phyloP scores from a whole-genome alignment of 306 rosid species.

The Malus sylvestris region DNA sequence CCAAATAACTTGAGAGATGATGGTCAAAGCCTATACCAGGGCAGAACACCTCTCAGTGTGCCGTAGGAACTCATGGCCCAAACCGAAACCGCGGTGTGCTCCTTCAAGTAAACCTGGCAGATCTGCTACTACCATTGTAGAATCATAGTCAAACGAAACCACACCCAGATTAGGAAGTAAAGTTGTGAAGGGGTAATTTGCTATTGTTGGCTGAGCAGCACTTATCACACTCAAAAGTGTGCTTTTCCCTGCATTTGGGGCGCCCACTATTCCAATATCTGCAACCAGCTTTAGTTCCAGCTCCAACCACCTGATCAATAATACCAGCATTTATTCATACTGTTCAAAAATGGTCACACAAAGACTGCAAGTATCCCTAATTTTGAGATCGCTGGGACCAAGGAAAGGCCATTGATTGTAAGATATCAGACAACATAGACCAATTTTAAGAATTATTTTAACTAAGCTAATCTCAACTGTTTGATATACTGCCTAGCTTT shows the following conservation, averaged over 20 bases:
- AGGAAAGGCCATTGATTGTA: slow-evolving; percentile 4
- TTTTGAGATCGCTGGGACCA: not conserved
- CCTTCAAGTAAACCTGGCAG: slow-evolving; percentile 99
- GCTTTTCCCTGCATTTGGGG: slow-evolving; percentile 97
- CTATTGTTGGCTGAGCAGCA: slow-evolving; percentile 89
- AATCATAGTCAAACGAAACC: slow-evolving; percentile 85
- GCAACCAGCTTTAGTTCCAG: slow-evolving; percentile 95
- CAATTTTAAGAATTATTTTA: not conserved
- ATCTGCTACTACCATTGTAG: slow-evolving; percentile 92
- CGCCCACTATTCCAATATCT: slow-evolving; percentile 94
- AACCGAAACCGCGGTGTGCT: slow-evolving; percentile 93
- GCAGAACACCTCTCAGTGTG: slow-evolving; percentile 96
- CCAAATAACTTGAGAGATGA: slow-evolving; percentile 6
- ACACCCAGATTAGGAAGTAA: slow-evolving; percentile 94
- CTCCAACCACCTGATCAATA: slow-evolving; percentile 84
- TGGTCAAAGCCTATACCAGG: slow-evolving; percentile 47
- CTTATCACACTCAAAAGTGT: slow-evolving; percentile 87
- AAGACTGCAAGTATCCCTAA: not conserved
- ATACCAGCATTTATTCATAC: slow-evolving; percentile 17
- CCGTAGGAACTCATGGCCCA: slow-evolving; percentile 90
- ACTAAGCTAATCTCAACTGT: not conserved
- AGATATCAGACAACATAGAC: not conserved
- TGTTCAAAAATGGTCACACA: slow-evolving; percentile 1
- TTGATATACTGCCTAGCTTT: not conserved
- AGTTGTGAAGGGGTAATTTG: slow-evolving; percentile 92